Conservation (phyloP, 2,329 filamentous ascomycete genomes). For the Cytospora paraplurivora region DNA sequence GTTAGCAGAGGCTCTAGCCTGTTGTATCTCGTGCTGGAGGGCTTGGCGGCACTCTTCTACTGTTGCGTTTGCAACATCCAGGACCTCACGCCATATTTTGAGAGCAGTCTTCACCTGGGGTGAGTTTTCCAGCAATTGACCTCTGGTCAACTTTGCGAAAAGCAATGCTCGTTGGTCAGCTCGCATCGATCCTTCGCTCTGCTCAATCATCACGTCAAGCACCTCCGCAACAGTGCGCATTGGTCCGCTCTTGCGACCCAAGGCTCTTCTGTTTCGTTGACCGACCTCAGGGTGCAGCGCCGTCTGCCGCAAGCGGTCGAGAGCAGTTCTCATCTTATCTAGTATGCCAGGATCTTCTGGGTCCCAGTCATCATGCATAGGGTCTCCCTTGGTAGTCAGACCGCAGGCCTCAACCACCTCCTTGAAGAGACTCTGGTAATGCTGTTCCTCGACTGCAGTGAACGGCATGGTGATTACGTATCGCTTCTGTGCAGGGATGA, state of each 20-base stretch:
- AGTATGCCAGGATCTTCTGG: conserved; percentile 57
- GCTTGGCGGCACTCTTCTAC: conserved; percentile 67
- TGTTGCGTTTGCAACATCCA: conserved; percentile 50
- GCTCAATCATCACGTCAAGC: conserved; percentile 86
- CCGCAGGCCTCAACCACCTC: conserved; percentile 73
- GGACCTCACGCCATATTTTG: conserved; percentile 65
- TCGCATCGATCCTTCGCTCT: conserved; percentile 69
- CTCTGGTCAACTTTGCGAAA: conserved; percentile 64
- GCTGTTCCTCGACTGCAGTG: conserved; percentile 85
- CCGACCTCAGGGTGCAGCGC: conserved; percentile 86
- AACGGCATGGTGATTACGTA: conserved; percentile 89
- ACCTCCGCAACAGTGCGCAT: conserved; percentile 85
- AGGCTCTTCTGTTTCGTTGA: conserved; percentile 61
- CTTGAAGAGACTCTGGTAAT: conserved; percentile 76
- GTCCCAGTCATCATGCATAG: conserved; percentile 64
- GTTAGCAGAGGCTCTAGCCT: conserved; percentile 35
- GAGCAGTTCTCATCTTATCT: conserved; percentile 76
- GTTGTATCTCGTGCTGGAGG: conserved; percentile 54
- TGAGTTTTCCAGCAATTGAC: conserved; percentile 79
- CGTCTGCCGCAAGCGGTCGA: conserved; percentile 77
- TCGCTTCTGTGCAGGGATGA: conserved; percentile 79
- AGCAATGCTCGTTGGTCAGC: conserved; percentile 70
- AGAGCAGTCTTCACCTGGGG: conserved; percentile 69
- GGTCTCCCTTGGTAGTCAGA: conserved; percentile 65
- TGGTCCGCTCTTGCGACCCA: conserved; percentile 65